These are phyloP conservation scores for Geranium incanum DNA, from an alignment of 441 rosid species.

Conservation along the genomic window DNA sequence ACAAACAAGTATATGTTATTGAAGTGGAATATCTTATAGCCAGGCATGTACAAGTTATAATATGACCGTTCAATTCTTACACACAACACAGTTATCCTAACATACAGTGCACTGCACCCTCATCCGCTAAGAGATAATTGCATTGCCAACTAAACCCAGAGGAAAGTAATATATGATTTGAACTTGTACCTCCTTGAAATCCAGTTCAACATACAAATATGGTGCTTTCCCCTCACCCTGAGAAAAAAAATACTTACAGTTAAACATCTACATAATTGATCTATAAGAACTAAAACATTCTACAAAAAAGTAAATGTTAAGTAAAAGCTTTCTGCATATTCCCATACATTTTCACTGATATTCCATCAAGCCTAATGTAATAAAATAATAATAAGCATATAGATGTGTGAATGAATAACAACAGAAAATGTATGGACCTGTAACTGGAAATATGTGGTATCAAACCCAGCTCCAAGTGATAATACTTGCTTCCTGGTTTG, in stretches of 20 bases:
- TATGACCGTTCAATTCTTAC: not conserved
- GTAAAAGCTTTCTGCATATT: no score
- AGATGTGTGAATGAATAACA: not conserved
- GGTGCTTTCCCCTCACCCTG: conserved; percentile 88
- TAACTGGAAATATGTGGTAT: conserved; percentile 79
- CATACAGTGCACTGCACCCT: conserved; percentile 7
- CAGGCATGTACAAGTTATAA: conserved; percentile 8
- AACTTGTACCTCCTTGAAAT: conserved; percentile 75
- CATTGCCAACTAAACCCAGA: conserved; percentile 13
- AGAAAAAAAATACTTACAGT: conserved; percentile 11
- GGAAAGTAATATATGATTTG: conserved; percentile 12
- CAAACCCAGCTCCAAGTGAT: conserved; percentile 94
- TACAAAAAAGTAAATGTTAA: no score
- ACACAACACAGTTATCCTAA: not conserved
- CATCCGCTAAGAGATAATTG: not conserved
- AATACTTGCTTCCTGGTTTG: conserved; percentile 65
- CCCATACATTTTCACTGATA: not conserved
- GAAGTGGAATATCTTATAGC: not conserved
- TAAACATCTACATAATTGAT: conserved; percentile 9
- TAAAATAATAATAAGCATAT: conserved; percentile 3
- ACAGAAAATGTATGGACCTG: conserved; percentile 39
- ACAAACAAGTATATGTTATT: not conserved
- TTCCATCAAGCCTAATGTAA: not conserved
- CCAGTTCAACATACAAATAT: conserved; percentile 77
- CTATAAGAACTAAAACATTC: not conserved